Evolutionary conservation across 805 yeast species (phyloP), one percentile per base, ranked within the genome.

Genomic region (Candida sanyiensis): DNA sequence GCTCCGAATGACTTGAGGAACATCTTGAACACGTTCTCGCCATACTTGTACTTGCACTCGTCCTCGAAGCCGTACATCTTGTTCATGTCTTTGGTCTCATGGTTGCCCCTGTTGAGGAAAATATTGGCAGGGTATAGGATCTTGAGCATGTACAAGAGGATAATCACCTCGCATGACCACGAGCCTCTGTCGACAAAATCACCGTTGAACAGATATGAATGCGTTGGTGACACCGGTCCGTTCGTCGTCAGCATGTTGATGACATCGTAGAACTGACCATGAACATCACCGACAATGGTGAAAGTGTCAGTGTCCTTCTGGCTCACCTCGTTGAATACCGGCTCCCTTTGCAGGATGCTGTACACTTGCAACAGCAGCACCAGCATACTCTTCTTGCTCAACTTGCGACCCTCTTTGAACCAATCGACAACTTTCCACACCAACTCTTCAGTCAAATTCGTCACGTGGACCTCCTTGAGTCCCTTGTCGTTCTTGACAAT

Each of bases 161-260:
- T 64, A 2, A 96, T 96, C 33, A 93, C 95, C 58, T 93, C 98
- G 56, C 95, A 85, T 4, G 97, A 87, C 97, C 98, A 90, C 13
- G 95, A 84, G 6, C 98, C 98, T 55, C 98, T 73, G 59, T 93
- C 98, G 4, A 93, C 98, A 63, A 93, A 90, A 63, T 93, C 98
- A 31, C 98, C 98, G 55, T 93, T 93, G 67, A 93, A 90, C 34
- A 93, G 62, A 57, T 85, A 93, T 5, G 78, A 70, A 57, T 89
- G 97, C 1, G 50, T 38, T 3, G 64, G 61, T 3, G 70, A 66
- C 0, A 90, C 94, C 50, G 69, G 62, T 12, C 97, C 97, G 55
- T 78, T 89, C 31, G 58, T 69, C 24, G 71, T 60, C 61, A 93
- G 90, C 38, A 93, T 70, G 56, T 88, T 82, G 52, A 90, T 62